Base-by-base conservation (phyloP, 129 eudicot species). In the Escallonia rubra region DNA sequence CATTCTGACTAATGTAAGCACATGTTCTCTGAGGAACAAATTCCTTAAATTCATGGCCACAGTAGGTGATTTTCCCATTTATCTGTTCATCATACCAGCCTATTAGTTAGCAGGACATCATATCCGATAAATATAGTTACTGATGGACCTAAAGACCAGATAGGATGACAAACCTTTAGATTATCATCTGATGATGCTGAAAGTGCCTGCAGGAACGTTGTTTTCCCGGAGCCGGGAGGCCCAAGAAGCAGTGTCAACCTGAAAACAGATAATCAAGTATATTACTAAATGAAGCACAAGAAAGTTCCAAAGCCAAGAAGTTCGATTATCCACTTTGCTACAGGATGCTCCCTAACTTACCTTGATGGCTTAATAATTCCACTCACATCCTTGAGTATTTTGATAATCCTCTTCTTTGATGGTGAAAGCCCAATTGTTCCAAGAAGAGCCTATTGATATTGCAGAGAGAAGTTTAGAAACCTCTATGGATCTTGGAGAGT, bases 241-340 rank as follows among this genome's bases (percentile, higher is more conserved):
- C 95, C 95, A 40, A 87, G 87, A 72, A 87, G 95, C 58, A 87
- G 87, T 56, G 95, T 81, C 87, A 87, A 81, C 80, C 95, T 87
- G 76, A 38, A 67, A 77, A 65, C 0, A 9, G 38, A 41, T 3
- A 4, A 8, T 1, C 10, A 34, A 40, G 13, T 41, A 53, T 51
- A 14, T 8, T 39, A 44, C 10, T 8, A 5, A 3, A 10, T 64
- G 8, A 46, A 16, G 9, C 8, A 6, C 16, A 48, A 48, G 15
- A 50, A 38, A 50, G 4, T 8, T 50, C 12, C 55, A 50, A 23
- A 23, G 4, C 12, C 12, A 50, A 50, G 8, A 8, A 50, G 55
- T 50, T 8, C 12, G 3, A n/a, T 50, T 50, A 8, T 50, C 12
- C 8, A 8, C 12, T 50, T 50, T 3, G 12, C 13, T 50, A 2